A percentile compares a stretch with the other conserved stretches of the same genome.
phyloP scores from a whole-genome alignment of 345 rosid species.

The Salix brachista region DNA sequence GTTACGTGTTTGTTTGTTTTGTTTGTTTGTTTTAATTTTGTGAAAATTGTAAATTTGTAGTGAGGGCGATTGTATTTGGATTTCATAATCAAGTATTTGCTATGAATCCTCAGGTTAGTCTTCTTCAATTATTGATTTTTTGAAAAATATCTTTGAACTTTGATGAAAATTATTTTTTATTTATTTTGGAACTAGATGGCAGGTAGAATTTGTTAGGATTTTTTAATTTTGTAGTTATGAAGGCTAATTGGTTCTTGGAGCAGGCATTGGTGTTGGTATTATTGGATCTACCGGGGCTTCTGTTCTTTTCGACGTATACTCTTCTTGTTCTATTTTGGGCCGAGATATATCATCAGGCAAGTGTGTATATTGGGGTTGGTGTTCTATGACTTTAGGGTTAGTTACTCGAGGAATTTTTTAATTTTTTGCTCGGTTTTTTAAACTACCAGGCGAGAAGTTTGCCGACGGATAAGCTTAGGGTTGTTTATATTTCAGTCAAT shows the following conservation, averaged over 20 bases:
- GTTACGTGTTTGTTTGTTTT: not conserved
- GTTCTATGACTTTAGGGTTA: not conserved
- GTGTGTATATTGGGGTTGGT: constrained; percentile 8
- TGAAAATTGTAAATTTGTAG: constrained; percentile 35
- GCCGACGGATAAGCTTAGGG: constrained; percentile 85
- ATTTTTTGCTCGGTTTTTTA: constrained; percentile 11
- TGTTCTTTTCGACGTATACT: constrained; percentile 90
- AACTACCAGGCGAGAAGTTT: constrained; percentile 84
- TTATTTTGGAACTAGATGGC: not conserved
- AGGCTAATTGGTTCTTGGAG: constrained; percentile 18
- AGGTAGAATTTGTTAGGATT: not conserved
- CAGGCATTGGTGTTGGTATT: constrained; percentile 65
- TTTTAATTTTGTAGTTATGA: constrained; percentile 9
- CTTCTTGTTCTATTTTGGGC: constrained; percentile 98
- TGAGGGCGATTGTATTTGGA: constrained; percentile 90
- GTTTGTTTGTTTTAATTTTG: not conserved
- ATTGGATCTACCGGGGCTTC: constrained; percentile 83
- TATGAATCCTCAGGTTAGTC: constrained; percentile 80
- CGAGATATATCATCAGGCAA: constrained; percentile 98
- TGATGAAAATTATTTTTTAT: not conserved
- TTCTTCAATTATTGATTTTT: not conserved
- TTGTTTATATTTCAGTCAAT: constrained; percentile 56
- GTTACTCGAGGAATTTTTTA: constrained; percentile 9
- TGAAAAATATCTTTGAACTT: not conserved
- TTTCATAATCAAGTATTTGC: constrained; percentile 76